Evolutionary conservation across 148 eudicot genomes (phyloP).

Genomic region (Rhododendron henanense): DNA sequence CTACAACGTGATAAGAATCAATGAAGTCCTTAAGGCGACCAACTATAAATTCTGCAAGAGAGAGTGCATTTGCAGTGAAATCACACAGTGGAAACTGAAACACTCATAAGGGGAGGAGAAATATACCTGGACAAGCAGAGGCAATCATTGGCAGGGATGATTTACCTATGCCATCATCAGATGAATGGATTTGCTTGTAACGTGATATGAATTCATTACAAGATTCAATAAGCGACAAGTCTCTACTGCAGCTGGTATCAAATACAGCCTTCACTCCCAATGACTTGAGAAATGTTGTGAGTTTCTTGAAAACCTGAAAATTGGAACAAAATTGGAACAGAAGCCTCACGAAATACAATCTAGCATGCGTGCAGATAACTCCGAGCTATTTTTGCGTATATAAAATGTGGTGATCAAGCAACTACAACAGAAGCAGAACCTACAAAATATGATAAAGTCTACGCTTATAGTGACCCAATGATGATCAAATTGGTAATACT

Average conservation of each 20-base stretch:
- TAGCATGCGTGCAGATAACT: background rate
- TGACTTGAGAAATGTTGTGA: conserved; percentile 86
- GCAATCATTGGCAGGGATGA: conserved; percentile 78
- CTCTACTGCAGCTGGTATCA: conserved; percentile 95
- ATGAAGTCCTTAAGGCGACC: background rate
- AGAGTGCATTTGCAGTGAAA: background rate
- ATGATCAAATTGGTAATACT: background rate
- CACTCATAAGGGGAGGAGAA: background rate
- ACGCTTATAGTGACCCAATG: background rate
- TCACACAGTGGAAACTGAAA: background rate
- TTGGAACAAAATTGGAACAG: background rate
- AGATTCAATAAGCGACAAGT: conserved; percentile 80
- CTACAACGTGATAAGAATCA: background rate
- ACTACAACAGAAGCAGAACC: background rate
- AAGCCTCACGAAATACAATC: conserved; percentile 1
- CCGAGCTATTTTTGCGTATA: background rate
- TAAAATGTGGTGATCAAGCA: background rate
- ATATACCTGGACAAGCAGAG: conserved; percentile 91
- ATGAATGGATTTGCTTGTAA: conserved; percentile 52
- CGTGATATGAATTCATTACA: conserved; percentile 83
- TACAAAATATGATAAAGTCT: background rate
- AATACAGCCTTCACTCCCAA: conserved; percentile 89
- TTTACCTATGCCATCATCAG: conserved; percentile 30
- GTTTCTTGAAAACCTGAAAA: conserved; percentile 73
- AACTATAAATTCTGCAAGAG: background rate